Evolutionary conservation across 2,329 filamentous ascomycete species (phyloP).

Genomic region (Fusarium cicatricum): DNA sequence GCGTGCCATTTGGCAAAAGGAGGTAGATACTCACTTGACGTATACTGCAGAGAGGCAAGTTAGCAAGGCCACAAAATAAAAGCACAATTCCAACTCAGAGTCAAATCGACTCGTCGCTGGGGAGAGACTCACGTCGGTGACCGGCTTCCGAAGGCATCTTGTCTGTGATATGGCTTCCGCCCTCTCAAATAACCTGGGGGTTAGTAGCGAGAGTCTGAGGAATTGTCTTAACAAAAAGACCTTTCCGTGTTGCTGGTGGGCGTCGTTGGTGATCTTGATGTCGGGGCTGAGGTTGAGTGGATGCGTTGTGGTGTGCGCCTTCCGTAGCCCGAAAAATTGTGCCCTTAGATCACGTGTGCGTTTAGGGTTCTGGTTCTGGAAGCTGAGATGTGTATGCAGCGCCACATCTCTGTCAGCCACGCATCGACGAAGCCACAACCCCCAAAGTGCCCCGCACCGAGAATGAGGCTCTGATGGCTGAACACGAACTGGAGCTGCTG

Average conservation of each 20-base stretch:
- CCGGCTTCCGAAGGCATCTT: constrained; percentile 90
- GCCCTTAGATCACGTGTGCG: constrained; percentile 50
- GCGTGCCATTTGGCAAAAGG: constrained; percentile 15
- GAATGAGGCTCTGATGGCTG: constrained; percentile 14
- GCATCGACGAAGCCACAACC: constrained; percentile 10
- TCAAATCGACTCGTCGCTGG: constrained; percentile 20
- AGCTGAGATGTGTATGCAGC: neutral
- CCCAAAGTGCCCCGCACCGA: neutral
- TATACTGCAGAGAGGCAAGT: constrained; percentile 69
- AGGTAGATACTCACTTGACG: constrained; percentile 76
- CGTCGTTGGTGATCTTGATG: constrained; percentile 56
- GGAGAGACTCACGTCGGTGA: constrained; percentile 80
- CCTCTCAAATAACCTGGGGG: constrained; percentile 57
- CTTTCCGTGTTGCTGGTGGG: constrained; percentile 52
- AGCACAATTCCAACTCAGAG: constrained; percentile 27
- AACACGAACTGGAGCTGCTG: too few relatives aligned
- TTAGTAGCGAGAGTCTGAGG: constrained; percentile 51
- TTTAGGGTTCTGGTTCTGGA: constrained; percentile 43
- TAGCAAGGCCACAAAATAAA: constrained; percentile 45
- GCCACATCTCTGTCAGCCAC: constrained; percentile 7
- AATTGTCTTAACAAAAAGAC: constrained; percentile 58
- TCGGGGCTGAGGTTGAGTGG: constrained; percentile 46
- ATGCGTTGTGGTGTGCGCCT: constrained; percentile 49
- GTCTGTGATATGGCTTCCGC: constrained; percentile 59
- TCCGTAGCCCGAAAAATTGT: constrained; percentile 46